Percentiles rank a stretch among this genome's conserved stretches.
Conservation (phyloP, 2,329 filamentous ascomycete genomes). For the Colletotrichum theobromicola region DNA sequence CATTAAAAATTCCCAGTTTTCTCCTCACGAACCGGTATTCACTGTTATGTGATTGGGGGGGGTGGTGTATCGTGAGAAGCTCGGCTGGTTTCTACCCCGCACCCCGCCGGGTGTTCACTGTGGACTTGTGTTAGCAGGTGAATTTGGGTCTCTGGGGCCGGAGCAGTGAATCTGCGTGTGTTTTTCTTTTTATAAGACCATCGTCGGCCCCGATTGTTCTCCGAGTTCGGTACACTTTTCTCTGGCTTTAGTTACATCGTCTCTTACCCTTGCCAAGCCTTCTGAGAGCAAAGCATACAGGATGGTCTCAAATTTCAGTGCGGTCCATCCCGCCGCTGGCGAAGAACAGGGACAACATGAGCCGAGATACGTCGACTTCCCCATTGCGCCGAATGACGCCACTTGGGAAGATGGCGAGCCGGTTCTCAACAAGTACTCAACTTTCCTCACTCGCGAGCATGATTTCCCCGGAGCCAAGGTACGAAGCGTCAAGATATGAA, state of each 20-base stretch:
- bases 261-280: background rate
- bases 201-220: background rate
- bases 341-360: background rate
- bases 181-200: background rate
- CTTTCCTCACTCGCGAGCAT: background rate
- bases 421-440: background rate
- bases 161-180: background rate
- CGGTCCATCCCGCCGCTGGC: background rate
- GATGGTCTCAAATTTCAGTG: background rate
- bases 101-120: background rate
- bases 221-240: background rate
- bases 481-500: background rate
- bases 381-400: background rate
- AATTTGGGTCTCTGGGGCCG: background rate
- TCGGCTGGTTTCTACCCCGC: background rate
- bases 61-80: background rate
- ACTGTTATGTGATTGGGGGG: background rate
- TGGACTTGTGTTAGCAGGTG: background rate
- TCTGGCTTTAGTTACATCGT: background rate
- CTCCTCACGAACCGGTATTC: background rate
- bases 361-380: background rate
- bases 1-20: background rate
- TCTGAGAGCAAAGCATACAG: fast-evolving
- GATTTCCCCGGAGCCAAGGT: slow-evolving; percentile 4
- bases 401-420: slow-evolving; percentile 2